Evolutionary conservation across 176 grass and related monocot species (phyloP).

Genomic region (Hordeum vulgare): MorexV3_pseudomolecules_assembly NC_058522.1:430587069-430587568

Average conservation of each 20-base stretch:
- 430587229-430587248: neutral
- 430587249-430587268: neutral
- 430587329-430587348: no score
- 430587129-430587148: no score
- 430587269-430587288: no score
- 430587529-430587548: neutral
- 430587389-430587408: neutral
- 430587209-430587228: neutral
- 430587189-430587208: neutral
- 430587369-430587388: neutral
- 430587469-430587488: neutral
- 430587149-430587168: no score
- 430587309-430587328: neutral
- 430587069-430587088: no score
- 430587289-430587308: neutral
- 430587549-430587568: neutral
- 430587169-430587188: neutral
- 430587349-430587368: neutral
- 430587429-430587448: neutral
- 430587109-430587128: no score
- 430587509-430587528: neutral
- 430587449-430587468: neutral
- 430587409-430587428: neutral
- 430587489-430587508: no score
- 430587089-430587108: no score